Percentiles rank a stretch among this genome's conserved stretches.
phyloP scores from a whole-genome alignment of 2,329 filamentous ascomycete genomes.

The Venturia aucupariae region DNA sequence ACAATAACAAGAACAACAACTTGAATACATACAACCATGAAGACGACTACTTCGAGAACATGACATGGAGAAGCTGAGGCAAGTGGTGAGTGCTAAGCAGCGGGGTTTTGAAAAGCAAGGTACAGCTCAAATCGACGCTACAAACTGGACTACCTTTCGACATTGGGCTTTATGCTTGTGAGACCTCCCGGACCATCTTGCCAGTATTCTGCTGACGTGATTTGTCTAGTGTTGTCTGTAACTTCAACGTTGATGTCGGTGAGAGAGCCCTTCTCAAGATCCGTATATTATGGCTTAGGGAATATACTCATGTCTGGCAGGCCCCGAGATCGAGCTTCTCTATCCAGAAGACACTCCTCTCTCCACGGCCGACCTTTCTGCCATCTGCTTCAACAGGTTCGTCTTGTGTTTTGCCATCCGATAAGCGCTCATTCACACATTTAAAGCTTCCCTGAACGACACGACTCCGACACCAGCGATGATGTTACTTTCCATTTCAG shows the following conservation, averaged over 20 bases:
- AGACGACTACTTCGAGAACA: not conserved
- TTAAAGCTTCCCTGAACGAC: slow-evolving; percentile 32
- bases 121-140: not conserved
- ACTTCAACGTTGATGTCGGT: slow-evolving; percentile 36
- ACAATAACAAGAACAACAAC: not conserved
- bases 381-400: slow-evolving; percentile 33
- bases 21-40: not conserved
- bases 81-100: slow-evolving; percentile 3
- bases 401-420: slow-evolving; percentile 15
- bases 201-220: not conserved
- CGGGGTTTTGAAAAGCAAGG: not conserved
- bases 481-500: slow-evolving; percentile 33
- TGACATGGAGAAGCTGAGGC: slow-evolving; percentile 15
- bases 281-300: not conserved
- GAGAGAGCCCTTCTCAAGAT: not conserved
- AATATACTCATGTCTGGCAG: slow-evolving; percentile 18
- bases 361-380: slow-evolving; percentile 29
- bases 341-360: slow-evolving; percentile 31
- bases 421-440: slow-evolving; percentile 18
- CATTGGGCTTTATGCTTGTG: slow-evolving; percentile 34
- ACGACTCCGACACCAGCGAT: slow-evolving; percentile 28
- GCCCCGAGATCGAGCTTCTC: slow-evolving; percentile 34
- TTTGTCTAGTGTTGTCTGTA: slow-evolving; percentile 29
- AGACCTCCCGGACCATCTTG: slow-evolving; percentile 14
- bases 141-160: slow-evolving; percentile 21